Percentiles rank a stretch among this genome's conserved stretches.
These are phyloP conservation scores for Cadophora gregata DNA, from an alignment of 2,329 filamentous ascomycete species.

Conservation along the genomic window DNA sequence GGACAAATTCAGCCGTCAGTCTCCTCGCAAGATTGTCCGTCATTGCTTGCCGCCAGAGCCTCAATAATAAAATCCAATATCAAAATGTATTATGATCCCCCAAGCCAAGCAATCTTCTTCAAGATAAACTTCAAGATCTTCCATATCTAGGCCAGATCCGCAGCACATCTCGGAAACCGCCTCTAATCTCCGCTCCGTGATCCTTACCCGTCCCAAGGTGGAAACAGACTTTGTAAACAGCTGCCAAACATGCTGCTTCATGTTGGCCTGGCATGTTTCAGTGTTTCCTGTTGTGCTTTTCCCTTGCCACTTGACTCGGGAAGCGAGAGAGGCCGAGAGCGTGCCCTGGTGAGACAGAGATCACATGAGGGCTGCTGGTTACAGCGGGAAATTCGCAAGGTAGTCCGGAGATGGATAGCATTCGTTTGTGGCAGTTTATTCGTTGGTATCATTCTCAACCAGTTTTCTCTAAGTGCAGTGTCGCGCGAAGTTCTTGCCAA, in stretches of 20 bases:
- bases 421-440: no score
- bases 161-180: not conserved
- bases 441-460: not conserved
- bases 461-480: no score
- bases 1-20: no score
- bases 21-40: no score
- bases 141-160: not conserved
- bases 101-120: not conserved
- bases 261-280: not conserved
- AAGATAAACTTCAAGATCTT: not conserved
- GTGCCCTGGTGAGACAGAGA: no score
- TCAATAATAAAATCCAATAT: not conserved
- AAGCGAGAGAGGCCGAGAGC: no score
- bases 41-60: no score
- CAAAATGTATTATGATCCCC: not conserved
- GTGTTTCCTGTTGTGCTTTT: not conserved
- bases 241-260: not conserved
- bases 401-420: not conserved
- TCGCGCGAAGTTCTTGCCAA: no score
- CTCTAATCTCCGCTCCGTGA: not conserved
- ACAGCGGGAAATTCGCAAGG: not conserved
- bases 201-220: not conserved
- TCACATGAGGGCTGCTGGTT: not conserved
- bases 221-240: not conserved
- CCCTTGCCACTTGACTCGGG: no score